phyloP scores from a whole-genome alignment of 768 basidiomycete species.

The Tulasnella sp. region DNA sequence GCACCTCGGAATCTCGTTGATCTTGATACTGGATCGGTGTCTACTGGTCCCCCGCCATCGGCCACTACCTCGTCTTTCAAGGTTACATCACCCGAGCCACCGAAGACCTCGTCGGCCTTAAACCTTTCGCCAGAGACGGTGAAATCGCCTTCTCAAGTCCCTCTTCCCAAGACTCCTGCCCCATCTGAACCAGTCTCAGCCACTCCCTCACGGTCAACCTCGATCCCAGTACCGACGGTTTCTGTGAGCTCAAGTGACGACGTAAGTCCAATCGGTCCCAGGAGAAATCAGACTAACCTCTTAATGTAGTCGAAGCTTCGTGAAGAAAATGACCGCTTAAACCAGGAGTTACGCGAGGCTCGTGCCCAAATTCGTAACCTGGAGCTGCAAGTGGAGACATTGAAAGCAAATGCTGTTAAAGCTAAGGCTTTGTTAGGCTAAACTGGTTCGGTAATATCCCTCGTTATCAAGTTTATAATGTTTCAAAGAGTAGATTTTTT shows the following conservation, averaged over 20 bases:
- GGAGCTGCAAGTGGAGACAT: slow-evolving; percentile 77
- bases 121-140: slow-evolving; percentile 21
- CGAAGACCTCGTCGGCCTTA: neutral
- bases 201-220: neutral
- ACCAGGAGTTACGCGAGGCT: slow-evolving; percentile 72
- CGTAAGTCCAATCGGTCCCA: neutral
- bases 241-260: slow-evolving; percentile 24
- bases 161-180: slow-evolving; percentile 16
- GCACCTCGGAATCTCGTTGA: slow-evolving; percentile 77
- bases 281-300: slow-evolving; percentile 10
- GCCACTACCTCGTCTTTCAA: slow-evolving; percentile 41
- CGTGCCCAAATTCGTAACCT: slow-evolving; percentile 80
- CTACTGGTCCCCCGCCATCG: slow-evolving; percentile 41
- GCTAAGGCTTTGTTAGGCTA: slow-evolving; percentile 64
- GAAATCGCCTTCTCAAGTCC: slow-evolving; percentile 37
- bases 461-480: neutral
- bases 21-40: slow-evolving; percentile 64
- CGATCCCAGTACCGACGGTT: neutral
- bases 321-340: slow-evolving; percentile 66
- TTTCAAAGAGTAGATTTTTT: neutral
- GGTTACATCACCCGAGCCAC: slow-evolving; percentile 41
- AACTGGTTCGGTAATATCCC: neutral
- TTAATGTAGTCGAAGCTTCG: slow-evolving; percentile 41
- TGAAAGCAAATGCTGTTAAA: slow-evolving; percentile 74
- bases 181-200: neutral